phyloP scores from a whole-genome alignment of 495 filamentous ascomycete species.

The Astrocystis sublimbata region DNA sequence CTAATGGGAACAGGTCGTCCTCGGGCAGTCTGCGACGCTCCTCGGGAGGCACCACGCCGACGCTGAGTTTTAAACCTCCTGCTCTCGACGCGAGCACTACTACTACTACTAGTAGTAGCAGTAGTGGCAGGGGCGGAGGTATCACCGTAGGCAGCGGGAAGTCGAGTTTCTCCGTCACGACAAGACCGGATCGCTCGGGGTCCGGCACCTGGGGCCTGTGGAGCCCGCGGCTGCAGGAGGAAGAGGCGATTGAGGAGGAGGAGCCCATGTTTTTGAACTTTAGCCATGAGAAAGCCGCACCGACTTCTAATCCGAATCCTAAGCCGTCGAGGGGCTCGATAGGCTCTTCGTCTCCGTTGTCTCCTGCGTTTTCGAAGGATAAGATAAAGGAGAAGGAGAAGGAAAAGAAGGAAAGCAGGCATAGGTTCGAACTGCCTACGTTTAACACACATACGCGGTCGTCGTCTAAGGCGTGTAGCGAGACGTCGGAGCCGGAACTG shows the following conservation, averaged over 20 bases:
- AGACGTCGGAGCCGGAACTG: not conserved
- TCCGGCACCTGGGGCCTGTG: constrained; percentile 40
- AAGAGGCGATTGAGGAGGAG: constrained; percentile 40
- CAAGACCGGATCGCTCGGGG: constrained; percentile 22
- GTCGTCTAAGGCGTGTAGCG: not conserved
- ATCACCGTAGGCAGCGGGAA: constrained; percentile 39
- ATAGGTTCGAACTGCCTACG: not conserved
- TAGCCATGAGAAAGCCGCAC: constrained; percentile 29
- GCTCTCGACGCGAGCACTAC: constrained; percentile 15
- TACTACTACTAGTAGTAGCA: too few relatives aligned
- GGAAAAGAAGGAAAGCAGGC: not conserved
- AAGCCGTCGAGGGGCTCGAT: too few relatives aligned
- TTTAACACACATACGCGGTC: too few relatives aligned
- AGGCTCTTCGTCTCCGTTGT: too few relatives aligned
- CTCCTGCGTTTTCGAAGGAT: not conserved
- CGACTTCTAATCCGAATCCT: too few relatives aligned
- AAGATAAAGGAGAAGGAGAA: constrained; percentile 4
- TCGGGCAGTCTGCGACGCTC: constrained; percentile 35
- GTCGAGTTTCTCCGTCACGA: constrained; percentile 34
- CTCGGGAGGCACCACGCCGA: constrained; percentile 17
- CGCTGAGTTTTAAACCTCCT: constrained; percentile 6
- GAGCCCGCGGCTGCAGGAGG: constrained; percentile 35
- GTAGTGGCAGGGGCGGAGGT: too few relatives aligned
- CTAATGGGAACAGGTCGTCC: constrained; percentile 34
- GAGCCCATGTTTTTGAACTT: constrained; percentile 51